Conservation (phyloP, 2,329 filamentous ascomycete species). For the Knufia petricola region DNA sequence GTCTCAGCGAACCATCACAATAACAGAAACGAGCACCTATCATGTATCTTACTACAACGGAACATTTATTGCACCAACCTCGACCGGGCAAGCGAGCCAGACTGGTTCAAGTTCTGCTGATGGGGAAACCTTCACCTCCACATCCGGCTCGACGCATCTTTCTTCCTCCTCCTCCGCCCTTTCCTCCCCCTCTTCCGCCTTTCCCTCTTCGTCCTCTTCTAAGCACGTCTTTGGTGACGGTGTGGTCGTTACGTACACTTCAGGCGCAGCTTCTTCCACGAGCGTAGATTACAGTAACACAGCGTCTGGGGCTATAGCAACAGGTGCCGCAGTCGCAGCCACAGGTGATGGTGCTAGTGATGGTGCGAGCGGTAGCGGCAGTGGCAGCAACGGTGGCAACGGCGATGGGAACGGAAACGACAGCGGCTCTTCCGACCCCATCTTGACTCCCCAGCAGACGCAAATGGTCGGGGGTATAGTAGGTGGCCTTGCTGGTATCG, state of each 20-base stretch:
- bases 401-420: no score
- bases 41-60: constrained; percentile 18
- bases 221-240: not conserved
- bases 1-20: constrained; percentile 14
- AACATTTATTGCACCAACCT: constrained; percentile 12
- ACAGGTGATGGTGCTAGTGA: constrained; percentile 16
- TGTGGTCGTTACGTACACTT: not conserved
- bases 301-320: not conserved
- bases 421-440: constrained; percentile 7
- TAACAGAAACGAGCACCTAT: constrained; percentile 20
- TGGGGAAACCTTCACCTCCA: constrained; percentile 1
- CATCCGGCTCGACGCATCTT: no score
- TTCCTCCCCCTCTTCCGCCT: constrained; percentile 6
- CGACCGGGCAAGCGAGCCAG: constrained; percentile 1
- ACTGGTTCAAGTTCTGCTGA: not conserved
- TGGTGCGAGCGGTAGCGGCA: constrained; percentile 19
- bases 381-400: constrained; percentile 20
- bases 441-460: constrained; percentile 33
- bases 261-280: constrained; percentile 4
- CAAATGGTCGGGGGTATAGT: constrained; percentile 53
- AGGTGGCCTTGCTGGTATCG: constrained; percentile 50
- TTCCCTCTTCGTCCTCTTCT: not conserved
- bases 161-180: no score
- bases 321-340: constrained; percentile 10
- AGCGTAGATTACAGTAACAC: constrained; percentile 8